A percentile compares a stretch with the other conserved stretches of the same genome.
Conservation (phyloP, 106 monocot genomes). For the Phalaenopsis aphrodite region DNA sequence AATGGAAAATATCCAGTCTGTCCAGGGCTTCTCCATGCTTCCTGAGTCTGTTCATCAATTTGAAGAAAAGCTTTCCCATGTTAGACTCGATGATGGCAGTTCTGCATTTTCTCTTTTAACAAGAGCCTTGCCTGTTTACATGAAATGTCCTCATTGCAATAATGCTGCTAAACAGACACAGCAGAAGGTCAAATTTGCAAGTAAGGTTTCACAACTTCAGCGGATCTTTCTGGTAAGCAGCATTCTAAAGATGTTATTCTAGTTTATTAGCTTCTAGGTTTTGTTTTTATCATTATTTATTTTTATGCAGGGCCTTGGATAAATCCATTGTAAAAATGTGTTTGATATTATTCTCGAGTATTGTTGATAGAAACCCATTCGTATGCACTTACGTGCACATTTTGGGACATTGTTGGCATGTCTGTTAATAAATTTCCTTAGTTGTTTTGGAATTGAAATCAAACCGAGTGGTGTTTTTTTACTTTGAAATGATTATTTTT, state of each 20-base stretch:
- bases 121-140: slow-evolving; percentile 79
- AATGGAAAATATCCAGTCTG: slow-evolving; percentile 6
- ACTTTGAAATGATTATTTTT: too few species aligned
- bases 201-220: slow-evolving; percentile 86
- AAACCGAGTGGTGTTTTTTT: too few species aligned
- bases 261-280: neutral
- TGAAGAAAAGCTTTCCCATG: slow-evolving; percentile 23
- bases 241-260: neutral
- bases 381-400: neutral
- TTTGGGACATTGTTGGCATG: too few species aligned
- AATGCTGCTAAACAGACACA: slow-evolving; percentile 22
- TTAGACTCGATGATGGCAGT: slow-evolving; percentile 36
- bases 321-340: neutral
- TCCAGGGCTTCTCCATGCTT: neutral
- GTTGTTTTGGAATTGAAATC: too few species aligned
- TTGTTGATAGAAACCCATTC: neutral
- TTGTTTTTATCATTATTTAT: neutral
- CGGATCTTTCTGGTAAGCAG: slow-evolving; percentile 77
- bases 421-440: too few species aligned
- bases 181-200: slow-evolving; percentile 62
- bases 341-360: neutral
- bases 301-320: neutral
- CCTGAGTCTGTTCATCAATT: slow-evolving; percentile 12
- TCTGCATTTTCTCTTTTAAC: slow-evolving; percentile 60
- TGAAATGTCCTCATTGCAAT: slow-evolving; percentile 90